Evolutionary conservation across 257 asterid species (phyloP).

Genomic region (Solanum lycopersicoides): DNA sequence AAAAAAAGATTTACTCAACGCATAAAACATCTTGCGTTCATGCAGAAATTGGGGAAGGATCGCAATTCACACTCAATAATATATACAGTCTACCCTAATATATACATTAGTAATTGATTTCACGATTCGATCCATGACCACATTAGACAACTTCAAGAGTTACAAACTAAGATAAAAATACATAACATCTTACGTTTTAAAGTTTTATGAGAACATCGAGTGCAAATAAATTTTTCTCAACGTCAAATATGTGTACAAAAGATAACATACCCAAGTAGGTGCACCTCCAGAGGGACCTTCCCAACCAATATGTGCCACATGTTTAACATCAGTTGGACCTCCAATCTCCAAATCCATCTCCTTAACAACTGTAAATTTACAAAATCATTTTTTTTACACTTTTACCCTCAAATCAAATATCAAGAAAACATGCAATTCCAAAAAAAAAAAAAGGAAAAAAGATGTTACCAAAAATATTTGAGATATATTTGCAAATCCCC

Average conservation of each 20-base stretch:
- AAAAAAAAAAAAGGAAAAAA: neutral
- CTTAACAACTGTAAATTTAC: slow-evolving; percentile 34
- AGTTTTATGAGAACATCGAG: neutral
- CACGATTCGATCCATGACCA: rapidly evolving
- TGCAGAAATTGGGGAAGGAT: neutral
- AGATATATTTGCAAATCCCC: slow-evolving; percentile 64
- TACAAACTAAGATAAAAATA: neutral
- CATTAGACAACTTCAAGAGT: neutral
- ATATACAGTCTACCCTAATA: neutral
- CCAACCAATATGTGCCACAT: slow-evolving; percentile 60
- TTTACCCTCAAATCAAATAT: neutral
- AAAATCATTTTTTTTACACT: neutral
- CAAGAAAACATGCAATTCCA: neutral
- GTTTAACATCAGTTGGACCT: slow-evolving; percentile 65
- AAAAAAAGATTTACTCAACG: neutral
- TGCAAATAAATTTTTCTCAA: neutral
- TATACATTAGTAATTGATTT: neutral
- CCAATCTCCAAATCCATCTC: slow-evolving; percentile 61
- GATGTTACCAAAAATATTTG: slow-evolving; percentile 55
- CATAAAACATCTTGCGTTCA: neutral
- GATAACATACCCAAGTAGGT: slow-evolving; percentile 48
- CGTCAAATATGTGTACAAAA: neutral
- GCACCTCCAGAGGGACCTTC: slow-evolving; percentile 51
- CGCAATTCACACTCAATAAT: neutral
- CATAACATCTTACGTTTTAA: neutral